Conservation (phyloP, 2,329 filamentous ascomycete species). For the Penicillium sclerotigenum region DNA sequence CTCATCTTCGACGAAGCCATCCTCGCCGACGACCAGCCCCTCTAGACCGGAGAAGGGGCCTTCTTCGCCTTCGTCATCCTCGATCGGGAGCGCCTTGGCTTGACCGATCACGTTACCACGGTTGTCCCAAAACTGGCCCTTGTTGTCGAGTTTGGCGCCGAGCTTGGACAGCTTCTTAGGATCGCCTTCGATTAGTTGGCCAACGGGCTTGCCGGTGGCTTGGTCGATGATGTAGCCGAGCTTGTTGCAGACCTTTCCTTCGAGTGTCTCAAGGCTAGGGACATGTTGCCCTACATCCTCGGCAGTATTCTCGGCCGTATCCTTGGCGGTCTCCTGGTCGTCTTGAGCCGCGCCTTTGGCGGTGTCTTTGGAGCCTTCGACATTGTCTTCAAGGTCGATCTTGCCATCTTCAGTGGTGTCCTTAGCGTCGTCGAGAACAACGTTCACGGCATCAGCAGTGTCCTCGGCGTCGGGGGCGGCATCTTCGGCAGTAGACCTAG, state of each 20-base stretch:
- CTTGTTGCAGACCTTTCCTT: slow-evolving; percentile 45
- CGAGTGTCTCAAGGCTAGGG: slow-evolving; percentile 33
- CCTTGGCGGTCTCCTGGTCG: slow-evolving; percentile 29
- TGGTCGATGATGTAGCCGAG: slow-evolving; percentile 44
- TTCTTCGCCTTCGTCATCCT: slow-evolving; percentile 39
- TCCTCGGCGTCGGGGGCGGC: not conserved
- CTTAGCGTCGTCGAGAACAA: slow-evolving; percentile 26
- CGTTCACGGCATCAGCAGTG: slow-evolving; percentile 20
- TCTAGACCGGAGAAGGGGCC: slow-evolving; percentile 47
- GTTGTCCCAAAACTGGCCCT: slow-evolving; percentile 63
- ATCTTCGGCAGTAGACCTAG: slow-evolving; percentile 47
- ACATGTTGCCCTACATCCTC: slow-evolving; percentile 26
- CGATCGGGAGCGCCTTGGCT: slow-evolving; percentile 47
- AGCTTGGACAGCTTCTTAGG: slow-evolving; percentile 57
- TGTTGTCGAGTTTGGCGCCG: slow-evolving; percentile 48
- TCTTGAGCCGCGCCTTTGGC: slow-evolving; percentile 30
- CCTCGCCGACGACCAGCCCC: slow-evolving; percentile 46
- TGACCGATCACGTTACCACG: slow-evolving; percentile 62
- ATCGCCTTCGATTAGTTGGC: slow-evolving; percentile 60
- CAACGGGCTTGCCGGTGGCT: slow-evolving; percentile 48
- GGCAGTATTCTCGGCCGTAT: slow-evolving; percentile 24
- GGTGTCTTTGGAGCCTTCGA: not conserved
- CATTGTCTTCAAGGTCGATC: slow-evolving; percentile 21
- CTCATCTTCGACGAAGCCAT: slow-evolving; percentile 50
- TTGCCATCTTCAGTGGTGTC: slow-evolving; percentile 11